Percentiles rank a stretch among this genome's conserved stretches.
phyloP scores from a whole-genome alignment of 805 yeast genomes.

The Yarrowia keelungensis region DNA sequence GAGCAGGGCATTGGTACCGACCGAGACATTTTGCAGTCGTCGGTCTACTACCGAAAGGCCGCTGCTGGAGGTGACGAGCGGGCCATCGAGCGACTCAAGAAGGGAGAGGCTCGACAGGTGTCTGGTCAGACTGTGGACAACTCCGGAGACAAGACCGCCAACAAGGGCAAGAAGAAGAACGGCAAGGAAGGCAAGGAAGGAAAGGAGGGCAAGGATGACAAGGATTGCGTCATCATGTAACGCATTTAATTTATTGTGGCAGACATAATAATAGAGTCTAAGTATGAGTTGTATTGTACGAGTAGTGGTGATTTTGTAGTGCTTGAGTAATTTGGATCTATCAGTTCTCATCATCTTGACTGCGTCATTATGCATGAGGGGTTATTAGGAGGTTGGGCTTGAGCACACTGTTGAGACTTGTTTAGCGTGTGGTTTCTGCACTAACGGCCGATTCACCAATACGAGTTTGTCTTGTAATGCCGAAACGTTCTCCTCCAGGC shows the following conservation, averaged over 20 bases:
- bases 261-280: conserved; percentile 37
- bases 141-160: conserved; percentile 2
- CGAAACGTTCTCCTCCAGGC: no score
- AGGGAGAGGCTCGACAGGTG: conserved; percentile 36
- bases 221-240: conserved; percentile 48
- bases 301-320: not conserved
- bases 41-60: conserved; percentile 77
- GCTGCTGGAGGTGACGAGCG: conserved; percentile 65
- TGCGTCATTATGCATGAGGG: conserved; percentile 3
- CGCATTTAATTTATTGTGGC: conserved; percentile 38
- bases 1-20: conserved; percentile 89
- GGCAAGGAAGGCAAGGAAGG: conserved; percentile 16
- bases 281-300: not conserved
- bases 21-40: conserved; percentile 62
- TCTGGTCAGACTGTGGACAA: conserved; percentile 16
- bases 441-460: not conserved
- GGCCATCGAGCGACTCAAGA: conserved; percentile 53
- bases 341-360: no score
- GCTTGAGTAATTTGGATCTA: no score
- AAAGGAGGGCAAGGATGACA: conserved; percentile 43
- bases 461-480: no score
- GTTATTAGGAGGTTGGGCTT: not conserved
- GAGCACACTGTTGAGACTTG: not conserved
- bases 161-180: conserved; percentile 38
- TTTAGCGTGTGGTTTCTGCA: not conserved